These are phyloP conservation scores for Nicotiana paniculata DNA, from an alignment of 257 asterid genomes.

Conservation along the genomic window DNA sequence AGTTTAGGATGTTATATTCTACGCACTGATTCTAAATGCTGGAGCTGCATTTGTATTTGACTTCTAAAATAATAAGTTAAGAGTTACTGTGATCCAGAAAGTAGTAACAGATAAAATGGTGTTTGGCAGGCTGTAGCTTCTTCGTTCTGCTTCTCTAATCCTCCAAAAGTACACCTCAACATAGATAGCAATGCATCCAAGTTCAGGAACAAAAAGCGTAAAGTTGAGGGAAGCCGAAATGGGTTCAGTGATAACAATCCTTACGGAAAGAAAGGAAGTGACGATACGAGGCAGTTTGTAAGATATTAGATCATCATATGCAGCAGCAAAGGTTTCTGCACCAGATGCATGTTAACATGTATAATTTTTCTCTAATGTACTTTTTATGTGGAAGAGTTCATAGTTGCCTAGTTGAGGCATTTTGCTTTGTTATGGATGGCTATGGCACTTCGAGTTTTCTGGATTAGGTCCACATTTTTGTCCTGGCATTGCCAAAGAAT, in stretches of 20 bases:
- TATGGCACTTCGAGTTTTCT: background rate
- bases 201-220: slow-evolving; percentile 52
- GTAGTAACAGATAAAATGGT: background rate
- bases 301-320: slow-evolving; percentile 39
- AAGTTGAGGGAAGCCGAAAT: slow-evolving; percentile 41
- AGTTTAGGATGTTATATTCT: background rate
- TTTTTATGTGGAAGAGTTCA: background rate
- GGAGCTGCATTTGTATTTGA: background rate
- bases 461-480: background rate
- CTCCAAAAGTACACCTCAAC: slow-evolving; percentile 70
- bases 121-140: slow-evolving; percentile 82
- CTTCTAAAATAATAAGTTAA: background rate
- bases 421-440: background rate
- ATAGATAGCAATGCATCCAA: slow-evolving; percentile 80
- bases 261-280: slow-evolving; percentile 58
- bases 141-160: slow-evolving; percentile 74
- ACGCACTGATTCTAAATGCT: background rate
- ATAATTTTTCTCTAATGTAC: background rate
- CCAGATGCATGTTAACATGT: background rate
- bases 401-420: background rate
- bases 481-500: background rate
- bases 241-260: slow-evolving; percentile 65
- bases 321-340: slow-evolving; percentile 3
- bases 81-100: background rate
- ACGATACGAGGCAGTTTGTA: slow-evolving; percentile 36